Percentiles rank a stretch among this genome's conserved stretches.
These are phyloP conservation scores for Dendrostoma leiphaemia DNA, from an alignment of 2,329 filamentous ascomycete genomes.

Conservation along the genomic window DNA sequence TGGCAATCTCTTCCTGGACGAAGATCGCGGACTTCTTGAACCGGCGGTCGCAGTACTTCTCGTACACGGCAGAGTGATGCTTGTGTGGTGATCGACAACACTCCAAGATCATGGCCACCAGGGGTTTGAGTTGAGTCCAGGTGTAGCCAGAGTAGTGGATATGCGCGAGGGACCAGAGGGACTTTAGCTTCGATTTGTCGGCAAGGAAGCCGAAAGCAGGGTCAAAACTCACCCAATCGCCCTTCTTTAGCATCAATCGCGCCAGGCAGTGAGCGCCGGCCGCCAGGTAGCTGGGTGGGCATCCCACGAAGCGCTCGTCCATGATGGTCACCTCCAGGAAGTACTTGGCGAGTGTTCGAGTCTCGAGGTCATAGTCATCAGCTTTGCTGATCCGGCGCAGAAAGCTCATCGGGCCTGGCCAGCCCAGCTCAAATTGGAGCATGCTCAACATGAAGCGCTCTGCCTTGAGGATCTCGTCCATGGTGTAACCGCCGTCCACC, in stretches of 20 bases:
- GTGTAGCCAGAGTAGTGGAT: slow-evolving; percentile 95
- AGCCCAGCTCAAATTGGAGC: slow-evolving; percentile 92
- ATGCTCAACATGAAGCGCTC: slow-evolving; percentile 98
- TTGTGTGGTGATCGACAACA: slow-evolving; percentile 79
- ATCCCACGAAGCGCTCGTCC: slow-evolving; percentile 95
- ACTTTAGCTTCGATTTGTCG: slow-evolving; percentile 4
- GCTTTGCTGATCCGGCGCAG: slow-evolving; percentile 95
- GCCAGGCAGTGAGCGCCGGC: slow-evolving; percentile 92
- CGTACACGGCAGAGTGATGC: slow-evolving; percentile 84
- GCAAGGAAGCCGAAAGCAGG: background rate
- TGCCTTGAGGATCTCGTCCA: slow-evolving; percentile 92
- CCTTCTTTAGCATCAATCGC: slow-evolving; percentile 84
- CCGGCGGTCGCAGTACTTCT: slow-evolving; percentile 86
- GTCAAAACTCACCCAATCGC: slow-evolving; percentile 74
- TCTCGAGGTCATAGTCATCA: slow-evolving; percentile 95
- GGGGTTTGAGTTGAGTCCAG: slow-evolving; percentile 73
- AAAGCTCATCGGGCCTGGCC: slow-evolving; percentile 99
- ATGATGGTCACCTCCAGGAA: slow-evolving; percentile 96
- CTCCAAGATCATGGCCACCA: slow-evolving; percentile 77
- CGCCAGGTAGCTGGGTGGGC: slow-evolving; percentile 84
- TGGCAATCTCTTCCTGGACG: slow-evolving; percentile 71
- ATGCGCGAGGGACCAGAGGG: slow-evolving; percentile 69
- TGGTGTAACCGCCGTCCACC: slow-evolving; percentile 88
- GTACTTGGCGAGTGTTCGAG: slow-evolving; percentile 93
- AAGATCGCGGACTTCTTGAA: slow-evolving; percentile 83